These are phyloP conservation scores for Populus deltoides DNA, from an alignment of 345 rosid genomes.

Conservation along the genomic window DNA sequence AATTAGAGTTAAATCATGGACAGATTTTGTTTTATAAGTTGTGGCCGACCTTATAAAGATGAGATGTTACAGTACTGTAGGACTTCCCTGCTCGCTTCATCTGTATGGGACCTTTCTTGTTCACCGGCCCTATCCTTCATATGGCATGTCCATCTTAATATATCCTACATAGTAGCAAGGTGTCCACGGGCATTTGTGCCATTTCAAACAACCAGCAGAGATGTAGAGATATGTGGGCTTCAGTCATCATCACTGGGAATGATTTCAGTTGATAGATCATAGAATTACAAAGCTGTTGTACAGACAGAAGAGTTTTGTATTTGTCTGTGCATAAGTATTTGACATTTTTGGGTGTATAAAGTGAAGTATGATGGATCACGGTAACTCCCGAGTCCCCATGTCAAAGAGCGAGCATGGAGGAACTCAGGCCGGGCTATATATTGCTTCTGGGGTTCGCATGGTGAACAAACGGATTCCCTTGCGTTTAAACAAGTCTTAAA, in stretches of 20 bases:
- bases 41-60: background rate
- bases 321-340: background rate
- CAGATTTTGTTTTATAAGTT: background rate
- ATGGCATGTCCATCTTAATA: no score
- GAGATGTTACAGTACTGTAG: background rate
- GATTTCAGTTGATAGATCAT: slow-evolving; percentile 8
- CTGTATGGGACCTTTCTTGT: background rate
- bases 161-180: no score
- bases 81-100: background rate
- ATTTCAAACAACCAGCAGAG: background rate
- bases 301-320: background rate
- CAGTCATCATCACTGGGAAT: slow-evolving; percentile 9
- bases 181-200: background rate
- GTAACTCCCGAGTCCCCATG: background rate
- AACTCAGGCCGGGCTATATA: no score
- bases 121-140: background rate
- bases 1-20: background rate
- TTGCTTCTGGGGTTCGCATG: no score
- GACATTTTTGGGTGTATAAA: background rate
- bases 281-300: background rate
- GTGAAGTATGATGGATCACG: background rate
- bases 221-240: background rate
- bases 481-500: background rate
- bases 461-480: background rate
- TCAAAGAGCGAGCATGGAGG: no score